Base-by-base conservation (phyloP, 2,329 filamentous ascomycete genomes). In the Fusarium foetens region DNA sequence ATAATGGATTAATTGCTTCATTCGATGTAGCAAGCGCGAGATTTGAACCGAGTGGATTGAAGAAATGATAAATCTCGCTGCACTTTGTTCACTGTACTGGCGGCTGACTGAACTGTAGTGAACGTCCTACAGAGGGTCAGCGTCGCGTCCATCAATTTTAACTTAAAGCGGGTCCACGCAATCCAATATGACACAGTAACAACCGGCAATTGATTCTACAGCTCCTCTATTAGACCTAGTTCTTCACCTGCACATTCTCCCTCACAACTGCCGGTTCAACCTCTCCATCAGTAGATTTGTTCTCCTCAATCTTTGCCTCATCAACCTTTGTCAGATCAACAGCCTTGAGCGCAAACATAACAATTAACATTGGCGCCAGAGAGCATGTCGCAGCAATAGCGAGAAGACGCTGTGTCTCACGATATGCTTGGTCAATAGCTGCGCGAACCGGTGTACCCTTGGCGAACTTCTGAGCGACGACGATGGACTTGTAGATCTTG, bases 401-500 rank as follows among this genome's bases (percentile, higher is more conserved):
- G 7, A 79, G 58, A 17, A 77, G 71, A 9, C 75, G 72, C 36
- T 79, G 76, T 0, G 77, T 78, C 66, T 79, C 75, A 0, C 77
- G 70, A 43, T 79, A 79, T 0, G 75, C 66, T n/a, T 66, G 61
- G 13, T 79, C 73, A 39, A 78, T 79, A 11, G 72, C 76, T 6
- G 58, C 71, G 11, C 77, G 66, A 13, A 68, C 65, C 0, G 69
- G 69, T 0, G 71, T 78, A 0, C 75, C 77, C 46, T 71, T 71
- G 25, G 63, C 66, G 16, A 71, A 79, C 17, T 76, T 73, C 38
- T 75, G 73, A 0, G 78, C 78, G 5, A 72, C 67, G 0, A 79
- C 78, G 10, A 79, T 78, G 7, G 77, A 79, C 42, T 78, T 72
- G 66, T 78, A 79, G 33, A 80, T 80, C 19, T 69, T 61, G 55